Evolutionary conservation across 768 basidiomycete species (phyloP), one percentile per base, ranked within the genome.

Genomic region (Xerocomellus intermedius): DNA sequence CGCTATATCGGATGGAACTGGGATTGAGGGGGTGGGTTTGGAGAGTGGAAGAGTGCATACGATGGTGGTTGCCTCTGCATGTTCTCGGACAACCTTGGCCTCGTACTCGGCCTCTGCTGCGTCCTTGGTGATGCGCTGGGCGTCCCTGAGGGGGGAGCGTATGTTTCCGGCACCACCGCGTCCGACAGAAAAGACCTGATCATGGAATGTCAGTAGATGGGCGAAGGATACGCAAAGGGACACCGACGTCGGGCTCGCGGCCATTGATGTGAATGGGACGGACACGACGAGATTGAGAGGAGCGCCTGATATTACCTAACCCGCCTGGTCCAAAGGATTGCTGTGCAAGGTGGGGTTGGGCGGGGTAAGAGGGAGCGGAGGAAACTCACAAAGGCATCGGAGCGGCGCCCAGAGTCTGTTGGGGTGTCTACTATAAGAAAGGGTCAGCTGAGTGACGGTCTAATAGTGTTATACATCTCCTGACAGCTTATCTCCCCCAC

Each of bases 141-240:
- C 48, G 49, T 84, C 85, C 35, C 6, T 30, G 35, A 43, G 28
- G 5, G 9, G 81, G 1, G 89, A 86, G 53, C 87, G 84, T 47
- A 94, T 83, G 77, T 95, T 95, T 14, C 91, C 92, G 6, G 80
- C 80, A n/a, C 92, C 93, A 32, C 92, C 92, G 41, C 91, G 83
- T 9, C 93, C 93, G 37, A 80, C 79, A 26, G 82, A 84, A 59
- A 74, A 75, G 53, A 57, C n/a, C 60, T 59, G 39, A 19, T 28
- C 16, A 26, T 7, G 5, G n/a, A n/a, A 4, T 3, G 24, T 56
- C 35, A 52, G 39, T 17, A 26, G 32, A 21, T 43, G 22, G 44
- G 50, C 9, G 7, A 10, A 14, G 13, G n/a, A 28, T 2, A 21
- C 17, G 21, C 19, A 24, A 39, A 9, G 13, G 10, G 21, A 36